phyloP scores from a whole-genome alignment of 2,329 filamentous ascomycete genomes.

The Alternaria dauci region DNA sequence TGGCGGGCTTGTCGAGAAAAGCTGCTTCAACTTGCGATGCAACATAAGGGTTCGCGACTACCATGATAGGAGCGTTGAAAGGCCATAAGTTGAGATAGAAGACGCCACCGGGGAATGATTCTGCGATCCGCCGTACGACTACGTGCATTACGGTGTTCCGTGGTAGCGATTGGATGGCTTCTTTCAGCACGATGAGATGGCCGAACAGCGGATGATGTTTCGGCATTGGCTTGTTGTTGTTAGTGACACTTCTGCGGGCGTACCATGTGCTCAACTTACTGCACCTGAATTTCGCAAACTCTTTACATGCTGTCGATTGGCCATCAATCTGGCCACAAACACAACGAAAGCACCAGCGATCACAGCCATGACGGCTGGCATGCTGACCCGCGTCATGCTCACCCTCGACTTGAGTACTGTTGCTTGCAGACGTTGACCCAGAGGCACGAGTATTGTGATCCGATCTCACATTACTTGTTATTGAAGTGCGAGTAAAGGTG shows the following conservation, averaged over 20 bases:
- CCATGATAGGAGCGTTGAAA: slow-evolving; percentile 21
- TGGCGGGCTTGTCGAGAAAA: slow-evolving; percentile 17
- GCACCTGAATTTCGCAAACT: slow-evolving; percentile 7
- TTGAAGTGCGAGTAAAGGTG: neutral
- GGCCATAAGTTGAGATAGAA: slow-evolving; percentile 32
- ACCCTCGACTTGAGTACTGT: neutral
- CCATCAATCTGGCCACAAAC: slow-evolving; percentile 7
- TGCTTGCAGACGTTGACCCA: neutral
- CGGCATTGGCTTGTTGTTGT: slow-evolving; percentile 24
- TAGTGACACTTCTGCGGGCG: neutral
- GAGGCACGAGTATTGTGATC: neutral
- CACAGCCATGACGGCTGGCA: slow-evolving; percentile 8
- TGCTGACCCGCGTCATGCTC: slow-evolving; percentile 12
- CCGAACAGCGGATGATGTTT: slow-evolving; percentile 19
- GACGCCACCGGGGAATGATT: slow-evolving; percentile 29
- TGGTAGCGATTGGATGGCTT: slow-evolving; percentile 14
- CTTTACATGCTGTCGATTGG: slow-evolving; percentile 11
- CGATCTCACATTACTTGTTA: neutral
- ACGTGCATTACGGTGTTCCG: slow-evolving; percentile 17
- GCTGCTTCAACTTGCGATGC: slow-evolving; percentile 19
- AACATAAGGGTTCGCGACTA: slow-evolving; percentile 14
- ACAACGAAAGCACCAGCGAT: slow-evolving; percentile 8
- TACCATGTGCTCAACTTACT: slow-evolving; percentile 1
- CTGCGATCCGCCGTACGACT: slow-evolving; percentile 25
- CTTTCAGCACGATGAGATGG: slow-evolving; percentile 22